Percentiles rank a stretch among this genome's conserved stretches.
Conservation (phyloP, 31 red algal genomes). For the Asparagopsis taxiformis region DNA sequence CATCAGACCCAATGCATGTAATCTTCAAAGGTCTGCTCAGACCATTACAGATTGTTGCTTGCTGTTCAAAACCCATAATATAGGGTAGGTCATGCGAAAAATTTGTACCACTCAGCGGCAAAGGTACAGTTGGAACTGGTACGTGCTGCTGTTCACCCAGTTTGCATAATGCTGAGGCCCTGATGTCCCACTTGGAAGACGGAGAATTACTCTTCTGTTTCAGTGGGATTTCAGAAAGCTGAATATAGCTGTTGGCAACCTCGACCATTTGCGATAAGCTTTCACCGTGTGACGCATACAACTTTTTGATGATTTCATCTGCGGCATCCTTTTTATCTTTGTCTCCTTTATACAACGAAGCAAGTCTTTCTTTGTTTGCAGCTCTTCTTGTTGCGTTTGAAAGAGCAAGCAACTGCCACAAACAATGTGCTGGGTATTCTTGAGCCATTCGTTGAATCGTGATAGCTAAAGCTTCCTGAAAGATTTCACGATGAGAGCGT, state of each 20-base stretch:
- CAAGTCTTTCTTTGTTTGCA: constrained; percentile 39
- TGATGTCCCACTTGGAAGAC: constrained; percentile 37
- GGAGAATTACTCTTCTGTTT: constrained; percentile 3
- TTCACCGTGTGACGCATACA: constrained; percentile 30
- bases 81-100: constrained; percentile 29
- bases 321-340: constrained; percentile 78
- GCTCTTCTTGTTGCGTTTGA: constrained; percentile 74
- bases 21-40: constrained; percentile 73
- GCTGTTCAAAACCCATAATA: constrained; percentile 59
- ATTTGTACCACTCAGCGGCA: constrained; percentile 50
- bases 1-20: constrained; percentile 82
- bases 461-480: constrained; percentile 52
- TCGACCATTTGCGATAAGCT: constrained; percentile 56
- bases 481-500: constrained; percentile 15
- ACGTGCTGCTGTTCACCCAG: constrained; percentile 45
- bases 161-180: constrained; percentile 11
- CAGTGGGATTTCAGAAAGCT: constrained; percentile 59
- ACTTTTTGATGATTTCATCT: constrained; percentile 44
- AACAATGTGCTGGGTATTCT: constrained; percentile 75
- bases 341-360: constrained; percentile 64
- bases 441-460: constrained; percentile 54
- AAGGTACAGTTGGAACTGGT: constrained; percentile 71
- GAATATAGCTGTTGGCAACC: constrained; percentile 72
- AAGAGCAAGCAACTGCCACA: constrained; percentile 88
- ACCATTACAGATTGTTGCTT: constrained; percentile 65